These are phyloP conservation scores for Alternaria conjuncta DNA, from an alignment of 2,329 filamentous ascomycete genomes.

Conservation along the genomic window DNA sequence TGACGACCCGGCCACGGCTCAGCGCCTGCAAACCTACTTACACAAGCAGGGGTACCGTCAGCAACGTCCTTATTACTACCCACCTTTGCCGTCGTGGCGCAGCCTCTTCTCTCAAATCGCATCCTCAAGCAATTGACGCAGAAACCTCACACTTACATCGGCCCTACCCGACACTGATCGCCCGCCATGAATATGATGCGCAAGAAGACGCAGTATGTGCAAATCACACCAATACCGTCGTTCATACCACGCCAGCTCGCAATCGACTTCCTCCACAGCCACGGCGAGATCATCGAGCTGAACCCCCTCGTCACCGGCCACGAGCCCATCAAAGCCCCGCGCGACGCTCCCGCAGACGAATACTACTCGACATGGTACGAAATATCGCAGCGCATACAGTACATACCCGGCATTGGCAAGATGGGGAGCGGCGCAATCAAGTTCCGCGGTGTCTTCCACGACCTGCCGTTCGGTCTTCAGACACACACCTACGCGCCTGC, in stretches of 20 bases:
- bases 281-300: conserved; percentile 73
- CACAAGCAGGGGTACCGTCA: conserved; percentile 17
- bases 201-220: conserved; percentile 71
- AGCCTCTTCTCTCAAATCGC: neutral
- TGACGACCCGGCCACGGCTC: conserved; percentile 16
- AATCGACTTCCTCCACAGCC: conserved; percentile 74
- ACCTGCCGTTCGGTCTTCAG: conserved; percentile 74
- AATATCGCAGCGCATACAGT: conserved; percentile 72
- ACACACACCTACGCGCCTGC: conserved; percentile 74
- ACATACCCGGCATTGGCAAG: conserved; percentile 69
- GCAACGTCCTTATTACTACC: conserved; percentile 8
- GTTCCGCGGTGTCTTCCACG: conserved; percentile 75
- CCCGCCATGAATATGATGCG: conserved; percentile 43
- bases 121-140: conserved; percentile 1
- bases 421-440: conserved; percentile 69
- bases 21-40: conserved; percentile 11
- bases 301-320: conserved; percentile 72
- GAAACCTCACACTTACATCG: neutral
- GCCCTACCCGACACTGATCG: conserved; percentile 3
- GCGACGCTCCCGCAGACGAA: conserved; percentile 71
- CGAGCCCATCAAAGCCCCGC: conserved; percentile 69
- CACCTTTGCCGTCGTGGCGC: neutral
- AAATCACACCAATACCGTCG: conserved; percentile 72
- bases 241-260: conserved; percentile 75
- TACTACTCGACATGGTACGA: conserved; percentile 79